Evolutionary conservation across 805 yeast genomes (phyloP).

Genomic region (Sugiyamaella lignohabitans): DNA sequence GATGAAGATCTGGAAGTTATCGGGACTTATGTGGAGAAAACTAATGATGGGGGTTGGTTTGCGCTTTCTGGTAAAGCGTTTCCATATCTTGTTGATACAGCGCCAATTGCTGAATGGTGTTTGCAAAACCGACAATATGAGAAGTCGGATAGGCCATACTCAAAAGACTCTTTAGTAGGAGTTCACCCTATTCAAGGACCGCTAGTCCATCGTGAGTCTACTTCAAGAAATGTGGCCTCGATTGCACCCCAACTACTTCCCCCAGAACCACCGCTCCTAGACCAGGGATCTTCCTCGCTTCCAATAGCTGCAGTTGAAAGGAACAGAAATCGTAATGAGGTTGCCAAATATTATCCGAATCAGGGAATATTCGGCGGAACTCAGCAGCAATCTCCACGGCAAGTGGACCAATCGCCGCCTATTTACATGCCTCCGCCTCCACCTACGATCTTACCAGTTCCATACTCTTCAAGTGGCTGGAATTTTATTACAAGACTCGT

Average conservation of each 20-base stretch:
- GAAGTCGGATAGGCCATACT: not conserved
- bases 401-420: not conserved
- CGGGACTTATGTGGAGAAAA: conserved; percentile 62
- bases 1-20: conserved; percentile 25
- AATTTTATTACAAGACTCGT: conserved; percentile 24
- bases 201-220: not conserved
- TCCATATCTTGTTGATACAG: conserved; percentile 75
- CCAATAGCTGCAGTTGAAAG: not conserved
- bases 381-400: not conserved
- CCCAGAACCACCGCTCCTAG: not conserved
- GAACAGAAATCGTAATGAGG: conserved; percentile 4
- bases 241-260: not conserved
- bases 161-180: conserved; percentile 17
- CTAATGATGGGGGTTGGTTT: conserved; percentile 63
- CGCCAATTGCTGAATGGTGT: conserved; percentile 67
- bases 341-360: conserved; percentile 9
- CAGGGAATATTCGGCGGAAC: not conserved
- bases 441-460: not conserved
- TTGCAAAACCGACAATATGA: not conserved
- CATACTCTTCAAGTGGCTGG: conserved; percentile 16
- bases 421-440: not conserved
- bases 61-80: conserved; percentile 74
- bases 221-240: not conserved
- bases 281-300: too few relatives aligned
- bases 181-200: conserved; percentile 19